Base-by-base conservation (phyloP, 768 basidiomycete species). In the Plicaturopsis crispa region DNA sequence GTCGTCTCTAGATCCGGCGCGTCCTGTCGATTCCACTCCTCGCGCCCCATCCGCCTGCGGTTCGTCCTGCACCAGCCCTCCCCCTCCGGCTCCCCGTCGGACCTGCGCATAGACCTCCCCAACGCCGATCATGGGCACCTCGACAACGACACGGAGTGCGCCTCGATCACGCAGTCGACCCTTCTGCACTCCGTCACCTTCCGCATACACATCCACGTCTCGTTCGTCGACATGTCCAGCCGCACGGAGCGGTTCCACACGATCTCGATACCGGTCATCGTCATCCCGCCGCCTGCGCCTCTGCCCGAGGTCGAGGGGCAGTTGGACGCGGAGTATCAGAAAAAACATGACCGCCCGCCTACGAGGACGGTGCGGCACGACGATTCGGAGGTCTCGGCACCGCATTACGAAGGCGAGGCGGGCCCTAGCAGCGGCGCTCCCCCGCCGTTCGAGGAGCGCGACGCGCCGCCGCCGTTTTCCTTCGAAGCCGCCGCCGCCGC, bases 271-370 rank as follows among this genome's bases (percentile, higher is more conserved):
- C 88, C 88, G 13, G 58, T 91, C 44, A 66, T 68, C 31, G 75
- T 90, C 31, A 67, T 88, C 34, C 78, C 88, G 17, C 76, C 82
- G 2, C 71, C 80, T 12, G 85, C 88, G 0, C 81, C 81, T n/a
- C 72, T 86, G 16, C 84, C 84, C 4, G 78, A 88, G 53, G 75
- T 84, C 4, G 80, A 82, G n/a, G 71, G 67, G 39, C 73, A 75
- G 38, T 59, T 86, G 16, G 84, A 84, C 44, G 70, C 69, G 21
- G 84, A 83, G 5, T 91, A 91, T 57, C 78, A 75, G 49, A 91
- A 91, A 67, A 91, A 91, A 55, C 87, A 90, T 48, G 88, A 91
- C 49, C 72, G 73, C 2, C 88, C 88, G 5, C 88, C 88, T 2
- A 55, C 69, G 3, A 75, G 66, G 50, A 91, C 88, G 0, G 70